Evolutionary conservation across 179 eudicot species (phyloP).

Genomic region (Gypsophila paniculata): DNA sequence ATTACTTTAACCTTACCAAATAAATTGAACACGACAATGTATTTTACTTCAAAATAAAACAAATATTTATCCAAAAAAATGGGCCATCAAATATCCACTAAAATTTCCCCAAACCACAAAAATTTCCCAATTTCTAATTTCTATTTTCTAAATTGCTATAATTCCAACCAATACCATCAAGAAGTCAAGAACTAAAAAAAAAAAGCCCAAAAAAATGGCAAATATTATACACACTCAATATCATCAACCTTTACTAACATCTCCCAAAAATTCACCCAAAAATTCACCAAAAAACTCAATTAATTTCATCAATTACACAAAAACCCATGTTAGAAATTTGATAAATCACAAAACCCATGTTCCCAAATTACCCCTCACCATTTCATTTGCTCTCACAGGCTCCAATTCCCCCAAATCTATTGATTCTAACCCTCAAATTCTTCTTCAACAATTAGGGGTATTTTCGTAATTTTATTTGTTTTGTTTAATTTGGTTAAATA

Average conservation of each 20-base stretch:
- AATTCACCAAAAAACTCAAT: conserved; percentile 18
- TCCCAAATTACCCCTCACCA: conserved; percentile 25
- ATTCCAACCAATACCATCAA: too few species aligned
- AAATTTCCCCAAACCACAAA: background rate
- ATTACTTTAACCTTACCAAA: too few species aligned
- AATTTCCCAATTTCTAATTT: background rate
- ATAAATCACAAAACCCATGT: conserved; percentile 25
- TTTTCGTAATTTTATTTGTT: background rate
- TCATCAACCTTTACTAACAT: conserved; percentile 15
- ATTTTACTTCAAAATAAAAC: too few species aligned
- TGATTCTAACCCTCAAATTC: conserved; percentile 42
- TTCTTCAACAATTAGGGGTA: conserved; percentile 62
- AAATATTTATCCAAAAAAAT: background rate
- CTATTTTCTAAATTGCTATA: background rate
- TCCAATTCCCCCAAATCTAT: conserved; percentile 60
- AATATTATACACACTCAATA: background rate
- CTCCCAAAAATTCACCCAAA: conserved; percentile 18
- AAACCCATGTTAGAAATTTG: conserved; percentile 26
- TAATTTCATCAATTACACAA: background rate
- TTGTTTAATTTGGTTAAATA: background rate
- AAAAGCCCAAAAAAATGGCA: background rate
- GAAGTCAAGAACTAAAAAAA: background rate
- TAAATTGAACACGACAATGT: too few species aligned
- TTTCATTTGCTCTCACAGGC: conserved; percentile 59
- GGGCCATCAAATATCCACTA: conserved; percentile 8